Conservation (phyloP, 768 basidiomycete genomes). For the Piloderma croceum region DNA sequence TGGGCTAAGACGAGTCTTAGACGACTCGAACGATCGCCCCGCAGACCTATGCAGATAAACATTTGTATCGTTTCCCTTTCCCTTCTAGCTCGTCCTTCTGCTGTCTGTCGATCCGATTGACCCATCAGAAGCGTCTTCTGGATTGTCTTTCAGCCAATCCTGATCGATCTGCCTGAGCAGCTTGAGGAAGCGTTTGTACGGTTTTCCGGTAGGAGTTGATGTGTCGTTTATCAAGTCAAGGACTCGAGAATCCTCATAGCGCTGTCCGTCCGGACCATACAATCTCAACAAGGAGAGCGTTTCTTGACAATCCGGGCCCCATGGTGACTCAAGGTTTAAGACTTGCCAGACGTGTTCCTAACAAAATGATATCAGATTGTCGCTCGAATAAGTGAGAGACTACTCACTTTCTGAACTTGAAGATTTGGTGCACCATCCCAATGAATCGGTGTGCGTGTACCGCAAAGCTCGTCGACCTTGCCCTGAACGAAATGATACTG, state of each 20-base stretch:
- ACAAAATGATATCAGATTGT: too few species aligned
- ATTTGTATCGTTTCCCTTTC: too few species aligned
- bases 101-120: too few species aligned
- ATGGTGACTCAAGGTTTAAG: constrained; percentile 40
- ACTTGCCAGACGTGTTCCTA: constrained; percentile 52
- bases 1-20: too few species aligned
- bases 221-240: constrained; percentile 46
- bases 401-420: constrained; percentile 43
- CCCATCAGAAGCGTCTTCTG: constrained; percentile 6
- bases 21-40: too few species aligned
- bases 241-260: constrained; percentile 44
- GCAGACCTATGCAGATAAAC: too few species aligned
- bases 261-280: constrained; percentile 53
- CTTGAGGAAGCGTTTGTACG: constrained; percentile 42
- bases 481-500: constrained; percentile 51
- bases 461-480: constrained; percentile 42
- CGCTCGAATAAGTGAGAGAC: too few species aligned
- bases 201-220: constrained; percentile 37
- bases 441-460: constrained; percentile 38
- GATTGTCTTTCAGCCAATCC: constrained; percentile 33
- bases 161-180: constrained; percentile 46
- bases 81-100: too few species aligned
- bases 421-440: constrained; percentile 28
- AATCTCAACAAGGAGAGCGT: constrained; percentile 43
- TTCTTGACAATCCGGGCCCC: constrained; percentile 45